These are phyloP conservation scores for Ambrosiella cleistominuta DNA, from an alignment of 2,329 filamentous ascomycete genomes.

Conservation along the genomic window DNA sequence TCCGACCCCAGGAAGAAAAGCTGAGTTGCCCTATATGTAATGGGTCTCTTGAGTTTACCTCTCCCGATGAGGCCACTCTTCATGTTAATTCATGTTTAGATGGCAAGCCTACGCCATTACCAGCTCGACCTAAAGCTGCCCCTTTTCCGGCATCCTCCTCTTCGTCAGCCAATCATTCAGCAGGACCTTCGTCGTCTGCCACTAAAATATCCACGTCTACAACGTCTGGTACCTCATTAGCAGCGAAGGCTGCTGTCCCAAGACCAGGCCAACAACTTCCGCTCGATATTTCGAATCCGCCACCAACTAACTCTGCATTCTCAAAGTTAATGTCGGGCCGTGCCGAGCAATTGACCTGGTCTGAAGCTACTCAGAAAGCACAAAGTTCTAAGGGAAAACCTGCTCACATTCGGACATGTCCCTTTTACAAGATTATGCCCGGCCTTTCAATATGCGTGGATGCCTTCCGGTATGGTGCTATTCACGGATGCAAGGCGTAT, in stretches of 20 bases:
- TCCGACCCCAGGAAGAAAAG: constrained; percentile 19
- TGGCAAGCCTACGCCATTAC: constrained; percentile 50
- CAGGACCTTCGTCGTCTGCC: constrained; percentile 10
- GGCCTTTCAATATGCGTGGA: constrained; percentile 88
- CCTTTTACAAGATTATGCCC: constrained; percentile 96
- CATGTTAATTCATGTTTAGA: constrained; percentile 94
- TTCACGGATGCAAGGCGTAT: constrained; percentile 82
- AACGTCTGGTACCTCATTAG: constrained; percentile 33
- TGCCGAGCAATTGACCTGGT: constrained; percentile 81
- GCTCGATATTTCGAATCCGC: constrained; percentile 30
- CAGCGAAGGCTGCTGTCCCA: constrained; percentile 50
- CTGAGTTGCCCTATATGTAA: constrained; percentile 7
- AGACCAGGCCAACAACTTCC: constrained; percentile 70
- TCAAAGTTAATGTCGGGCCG: constrained; percentile 84
- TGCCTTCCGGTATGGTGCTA: constrained; percentile 85
- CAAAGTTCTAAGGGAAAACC: constrained; percentile 64
- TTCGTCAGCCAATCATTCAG: not conserved
- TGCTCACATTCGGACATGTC: constrained; percentile 77
- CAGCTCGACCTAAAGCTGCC: constrained; percentile 15
- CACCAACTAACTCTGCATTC: constrained; percentile 52
- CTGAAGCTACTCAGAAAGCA: constrained; percentile 65
- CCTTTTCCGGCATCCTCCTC: not conserved
- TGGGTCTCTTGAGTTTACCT: constrained; percentile 8
- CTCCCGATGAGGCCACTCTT: constrained; percentile 48
- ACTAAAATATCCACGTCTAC: constrained; percentile 20